phyloP scores from a whole-genome alignment of 345 rosid species.

The Salix suchowensis region DNA sequence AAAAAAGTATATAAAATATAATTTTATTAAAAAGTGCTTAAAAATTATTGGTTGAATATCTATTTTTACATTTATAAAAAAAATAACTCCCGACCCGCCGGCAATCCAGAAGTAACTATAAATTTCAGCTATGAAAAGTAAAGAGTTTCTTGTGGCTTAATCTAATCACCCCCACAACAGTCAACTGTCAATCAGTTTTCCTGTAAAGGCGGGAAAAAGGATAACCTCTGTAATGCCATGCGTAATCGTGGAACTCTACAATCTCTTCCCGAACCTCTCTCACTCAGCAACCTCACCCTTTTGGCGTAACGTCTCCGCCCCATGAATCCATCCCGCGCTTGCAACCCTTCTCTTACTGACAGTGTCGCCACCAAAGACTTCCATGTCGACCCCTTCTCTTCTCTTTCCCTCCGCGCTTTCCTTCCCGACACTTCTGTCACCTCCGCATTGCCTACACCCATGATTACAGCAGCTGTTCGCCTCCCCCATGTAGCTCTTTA shows the following conservation, averaged over 20 bases:
- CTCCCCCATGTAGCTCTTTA: slow-evolving; percentile 19
- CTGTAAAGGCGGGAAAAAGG: too few species aligned
- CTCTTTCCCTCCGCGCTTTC: slow-evolving; percentile 79
- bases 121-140: too few species aligned
- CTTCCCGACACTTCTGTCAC: slow-evolving; percentile 77
- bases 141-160: neutral
- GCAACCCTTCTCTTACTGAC: slow-evolving; percentile 78
- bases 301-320: slow-evolving; percentile 74
- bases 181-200: neutral
- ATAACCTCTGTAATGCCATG: slow-evolving; percentile 53
- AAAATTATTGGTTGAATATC: too few species aligned
- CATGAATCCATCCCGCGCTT: slow-evolving; percentile 67
- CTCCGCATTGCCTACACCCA: neutral
- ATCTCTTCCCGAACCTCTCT: slow-evolving; percentile 53
- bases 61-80: too few species aligned
- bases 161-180: neutral
- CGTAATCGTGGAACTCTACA: slow-evolving; percentile 76
- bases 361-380: slow-evolving; percentile 96
- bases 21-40: too few species aligned
- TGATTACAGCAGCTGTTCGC: neutral
- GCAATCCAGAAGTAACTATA: too few species aligned
- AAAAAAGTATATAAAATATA: too few species aligned
- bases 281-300: slow-evolving; percentile 40
- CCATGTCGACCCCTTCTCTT: slow-evolving; percentile 82
- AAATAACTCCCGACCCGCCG: too few species aligned